A percentile compares a stretch with the other conserved stretches of the same genome.
Evolutionary conservation across 163 green algal genomes (phyloP).

Genomic region (Volvox carteri): DNA sequence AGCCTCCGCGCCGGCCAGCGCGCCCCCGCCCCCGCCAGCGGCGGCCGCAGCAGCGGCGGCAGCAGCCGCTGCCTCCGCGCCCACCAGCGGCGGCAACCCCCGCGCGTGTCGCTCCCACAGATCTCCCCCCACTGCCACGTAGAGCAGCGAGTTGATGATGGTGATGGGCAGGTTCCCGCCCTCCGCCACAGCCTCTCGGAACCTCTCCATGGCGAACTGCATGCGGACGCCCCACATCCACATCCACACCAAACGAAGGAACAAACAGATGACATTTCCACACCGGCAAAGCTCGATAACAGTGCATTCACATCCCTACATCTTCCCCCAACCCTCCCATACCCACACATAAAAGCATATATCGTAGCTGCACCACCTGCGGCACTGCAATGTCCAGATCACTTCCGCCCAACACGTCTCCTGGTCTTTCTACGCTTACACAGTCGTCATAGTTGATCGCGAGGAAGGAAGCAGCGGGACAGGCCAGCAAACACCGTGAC

Average conservation of each 20-base stretch:
- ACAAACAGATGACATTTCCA: too few relatives aligned
- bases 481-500: too few relatives aligned
- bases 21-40: background rate
- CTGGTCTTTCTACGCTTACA: too few relatives aligned
- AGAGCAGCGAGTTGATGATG: constrained; percentile 72
- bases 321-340: too few relatives aligned
- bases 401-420: too few relatives aligned
- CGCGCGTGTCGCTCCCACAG: constrained; percentile 67
- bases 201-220: constrained; percentile 17
- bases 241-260: background rate
- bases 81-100: constrained; percentile 27
- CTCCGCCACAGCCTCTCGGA: background rate
- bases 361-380: too few relatives aligned
- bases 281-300: too few relatives aligned
- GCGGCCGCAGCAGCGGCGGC: background rate
- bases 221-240: background rate
- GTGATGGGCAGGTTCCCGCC: background rate
- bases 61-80: background rate
- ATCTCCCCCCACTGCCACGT: constrained; percentile 75
- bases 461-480: too few relatives aligned
- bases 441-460: too few relatives aligned
- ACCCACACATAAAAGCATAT: too few relatives aligned
- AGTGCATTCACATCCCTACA: too few relatives aligned
- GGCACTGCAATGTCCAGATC: too few relatives aligned
- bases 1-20: background rate